Base-by-base conservation (phyloP, 176 grass and related monocot genomes). In the Thinopyrum elongatum region DNA sequence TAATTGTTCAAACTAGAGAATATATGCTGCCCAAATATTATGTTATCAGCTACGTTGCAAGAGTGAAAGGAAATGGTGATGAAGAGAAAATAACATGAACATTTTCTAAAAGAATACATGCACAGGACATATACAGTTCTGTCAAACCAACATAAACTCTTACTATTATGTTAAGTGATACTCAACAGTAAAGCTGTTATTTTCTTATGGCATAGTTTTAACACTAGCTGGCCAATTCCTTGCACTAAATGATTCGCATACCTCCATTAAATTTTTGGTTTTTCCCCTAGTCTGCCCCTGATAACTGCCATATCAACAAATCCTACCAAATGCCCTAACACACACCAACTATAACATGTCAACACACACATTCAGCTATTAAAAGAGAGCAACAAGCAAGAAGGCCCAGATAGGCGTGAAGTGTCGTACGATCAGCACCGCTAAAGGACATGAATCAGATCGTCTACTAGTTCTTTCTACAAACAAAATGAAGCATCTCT, bases 121-220 rank as follows among this genome's bases (percentile, higher is more conserved):
- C 17, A 79, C 25, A 60, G n/a, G 88, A 74, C 58, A 35, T 25
- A 68, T 30, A 71, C 7, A 72, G 1, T 34, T 26, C 28, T 25
- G 5, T 68, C 10, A 51, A 2, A 28, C n/a, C 6, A 58, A 46
- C 57, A 90, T 7, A 72, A 14, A 23, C 2, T 7, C 6, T 74
- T 66, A 68, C 55, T 66, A 22, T 17, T 59, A 79, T 36, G 29
- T 55, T 47, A 76, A 64, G 58, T 47, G 17, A 51, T 74, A 76
- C n/a, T 65, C 59, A 73, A 14, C 10, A 51, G 17, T 86, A 69
- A 27, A 71, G 39, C 25, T 53, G 4, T 65, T 36, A 15, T 82
- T 86, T 33, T 86, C 19, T 30, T 65, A 25, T 83, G 23, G 51
- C 79, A 82, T n/a, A 65, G 84, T 34, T 79, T 59, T 25, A 5